Evolutionary conservation across 768 basidiomycete genomes (phyloP).

Genomic region (Russula lepida): DNA sequence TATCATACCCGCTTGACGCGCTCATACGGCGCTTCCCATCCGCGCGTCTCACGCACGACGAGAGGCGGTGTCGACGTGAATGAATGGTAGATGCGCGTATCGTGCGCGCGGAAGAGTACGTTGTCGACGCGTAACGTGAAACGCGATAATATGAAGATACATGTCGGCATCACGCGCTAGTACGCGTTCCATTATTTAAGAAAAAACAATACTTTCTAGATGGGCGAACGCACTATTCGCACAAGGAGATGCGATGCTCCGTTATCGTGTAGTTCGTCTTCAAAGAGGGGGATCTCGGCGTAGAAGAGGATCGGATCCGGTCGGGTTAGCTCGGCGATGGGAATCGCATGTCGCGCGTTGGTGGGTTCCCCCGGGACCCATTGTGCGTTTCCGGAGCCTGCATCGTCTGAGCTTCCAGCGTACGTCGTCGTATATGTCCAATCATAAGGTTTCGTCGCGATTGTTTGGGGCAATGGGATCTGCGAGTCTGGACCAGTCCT

Average conservation of each 20-base stretch:
- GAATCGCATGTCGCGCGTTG: constrained; percentile 57
- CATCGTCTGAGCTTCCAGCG: constrained; percentile 43
- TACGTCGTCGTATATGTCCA: constrained; percentile 98
- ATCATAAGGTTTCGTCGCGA: constrained; percentile 81
- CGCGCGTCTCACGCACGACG: constrained; percentile 72
- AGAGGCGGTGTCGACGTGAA: constrained; percentile 53
- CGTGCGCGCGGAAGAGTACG: constrained; percentile 84
- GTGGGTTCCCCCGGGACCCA: constrained; percentile 54
- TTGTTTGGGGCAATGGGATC: constrained; percentile 61
- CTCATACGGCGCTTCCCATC: constrained; percentile 88
- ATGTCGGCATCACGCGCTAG: constrained; percentile 95
- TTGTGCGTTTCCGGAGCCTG: constrained; percentile 21
- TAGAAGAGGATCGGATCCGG: constrained; percentile 98
- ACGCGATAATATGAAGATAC: constrained; percentile 81
- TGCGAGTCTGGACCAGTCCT: constrained; percentile 62
- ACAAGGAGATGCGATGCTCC: constrained; percentile 80
- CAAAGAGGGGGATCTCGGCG: constrained; percentile 88
- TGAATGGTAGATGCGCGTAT: constrained; percentile 85
- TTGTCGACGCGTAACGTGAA: constrained; percentile 93
- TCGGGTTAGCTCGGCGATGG: constrained; percentile 74
- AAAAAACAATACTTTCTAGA: background rate
- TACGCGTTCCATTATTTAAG: background rate
- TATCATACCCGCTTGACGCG: constrained; percentile 61
- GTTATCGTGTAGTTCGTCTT: constrained; percentile 97
- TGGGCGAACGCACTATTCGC: constrained; percentile 63